phyloP scores from a whole-genome alignment of 2,329 filamentous ascomycete species.

The Verticillium zaregamsianum region DNA sequence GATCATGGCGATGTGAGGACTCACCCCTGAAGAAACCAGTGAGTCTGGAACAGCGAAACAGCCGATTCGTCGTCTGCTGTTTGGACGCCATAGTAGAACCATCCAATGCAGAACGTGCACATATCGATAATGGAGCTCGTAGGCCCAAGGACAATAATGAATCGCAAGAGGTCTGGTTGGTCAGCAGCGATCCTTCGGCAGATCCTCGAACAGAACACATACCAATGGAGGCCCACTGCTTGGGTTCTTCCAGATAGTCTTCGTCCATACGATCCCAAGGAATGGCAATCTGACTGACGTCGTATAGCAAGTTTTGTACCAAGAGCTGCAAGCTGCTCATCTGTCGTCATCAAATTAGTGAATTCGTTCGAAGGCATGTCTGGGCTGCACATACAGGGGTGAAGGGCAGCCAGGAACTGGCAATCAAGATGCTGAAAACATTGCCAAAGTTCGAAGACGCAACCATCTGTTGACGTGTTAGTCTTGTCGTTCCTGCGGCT shows the following conservation, averaged over 20 bases:
- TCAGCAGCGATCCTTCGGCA: too few species aligned
- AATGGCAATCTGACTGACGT: constrained; percentile 23
- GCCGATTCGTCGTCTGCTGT: constrained; percentile 7
- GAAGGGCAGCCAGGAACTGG: constrained; percentile 22
- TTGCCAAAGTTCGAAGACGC: constrained; percentile 25
- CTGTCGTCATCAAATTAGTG: neutral
- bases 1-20: neutral
- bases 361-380: neutral
- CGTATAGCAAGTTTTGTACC: constrained; percentile 22
- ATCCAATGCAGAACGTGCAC: constrained; percentile 17
- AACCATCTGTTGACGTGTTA: constrained; percentile 17
- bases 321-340: constrained; percentile 22
- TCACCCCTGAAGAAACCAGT: constrained; percentile 21
- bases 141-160: constrained; percentile 20
- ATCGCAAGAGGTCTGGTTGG: constrained; percentile 19
- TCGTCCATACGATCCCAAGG: constrained; percentile 22
- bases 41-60: constrained; percentile 17
- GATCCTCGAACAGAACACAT: neutral
- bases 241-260: constrained; percentile 20
- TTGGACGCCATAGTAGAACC: constrained; percentile 19
- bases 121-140: constrained; percentile 23
- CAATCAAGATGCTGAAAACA: constrained; percentile 21
- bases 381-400: constrained; percentile 7
- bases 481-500: neutral
- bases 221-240: constrained; percentile 17